Evolutionary conservation across 257 asterid species (phyloP), one percentile per base, ranked within the genome.

Genomic region (Lithospermum erythrorhizon): DNA sequence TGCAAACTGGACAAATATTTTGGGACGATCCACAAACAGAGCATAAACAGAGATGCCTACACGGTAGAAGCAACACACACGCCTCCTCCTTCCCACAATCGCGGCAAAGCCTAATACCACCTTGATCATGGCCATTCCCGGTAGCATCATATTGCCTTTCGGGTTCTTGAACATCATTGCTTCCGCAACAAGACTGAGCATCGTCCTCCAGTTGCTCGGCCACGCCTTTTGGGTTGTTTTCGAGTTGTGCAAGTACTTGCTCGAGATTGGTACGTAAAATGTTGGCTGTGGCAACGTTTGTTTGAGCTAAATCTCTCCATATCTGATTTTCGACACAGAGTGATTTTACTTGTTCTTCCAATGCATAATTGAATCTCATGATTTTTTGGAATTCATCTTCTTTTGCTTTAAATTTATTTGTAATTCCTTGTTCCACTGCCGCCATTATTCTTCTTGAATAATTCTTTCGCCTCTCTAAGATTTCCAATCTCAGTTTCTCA

Each of bases 1-100:
- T 41, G 49, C 49, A 41, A 41, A 41, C 5, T 41, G 49, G 49
- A 11, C 49, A 41, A 41, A 41, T 3, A 41, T 41, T 11, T 41
- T 41, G 49, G 11, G 18, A 41, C 3, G 49, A 11, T 41, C 49
- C 49, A 41, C 49, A 41, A 14, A 14, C 49, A 41, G 49, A 41
- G 17, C 49, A 41, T 11, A 41, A 3, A 14, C 49, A 41, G 1
- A 41, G 49, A 11, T 41, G 49, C 18, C 49, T 41, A 14, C 49
- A 41, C 3, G 49, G 49, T 5, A 41, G 1, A 41, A 41, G 49
- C 49, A 41, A 37, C 65, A 90, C 96, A 52, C 83, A 67, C 10
- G 96, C 76, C 62, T 90, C 97, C 63, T 70, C 86, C 49, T 41
- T 41, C 18, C 49, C 49, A 41, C 49, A 41, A 2, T 4, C 13